These are phyloP conservation scores for Nicotiana sylvestris DNA, from an alignment of 257 asterid species.

Conservation along the genomic window DNA sequence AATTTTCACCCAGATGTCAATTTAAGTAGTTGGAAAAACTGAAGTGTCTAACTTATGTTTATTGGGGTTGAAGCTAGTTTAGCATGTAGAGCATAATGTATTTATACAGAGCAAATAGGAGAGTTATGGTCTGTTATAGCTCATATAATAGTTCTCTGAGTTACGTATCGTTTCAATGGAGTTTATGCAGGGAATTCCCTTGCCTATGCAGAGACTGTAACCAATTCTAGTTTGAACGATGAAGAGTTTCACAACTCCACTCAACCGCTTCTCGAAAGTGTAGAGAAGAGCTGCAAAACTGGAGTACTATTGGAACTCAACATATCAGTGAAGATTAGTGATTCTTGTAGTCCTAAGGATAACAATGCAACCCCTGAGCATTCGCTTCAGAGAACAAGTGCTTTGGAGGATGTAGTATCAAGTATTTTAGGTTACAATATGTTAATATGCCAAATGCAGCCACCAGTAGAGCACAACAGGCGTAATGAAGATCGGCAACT, in stretches of 20 bases:
- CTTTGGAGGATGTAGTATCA: constrained; percentile 44
- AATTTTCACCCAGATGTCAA: too few species aligned
- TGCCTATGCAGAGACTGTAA: constrained; percentile 31
- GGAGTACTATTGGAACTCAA: constrained; percentile 19
- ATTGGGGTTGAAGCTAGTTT: background rate
- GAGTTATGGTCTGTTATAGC: background rate
- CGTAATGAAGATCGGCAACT: constrained; percentile 25
- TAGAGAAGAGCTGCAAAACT: constrained; percentile 24
- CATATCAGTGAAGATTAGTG: constrained; percentile 27
- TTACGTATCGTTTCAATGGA: background rate
- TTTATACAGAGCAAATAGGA: background rate
- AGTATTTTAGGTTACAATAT: constrained; percentile 41
- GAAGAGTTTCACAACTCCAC: constrained; percentile 25
- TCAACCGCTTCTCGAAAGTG: constrained; percentile 31
- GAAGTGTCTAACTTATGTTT: background rate
- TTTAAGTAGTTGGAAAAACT: too few species aligned
- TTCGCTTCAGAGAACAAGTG: constrained; percentile 35
- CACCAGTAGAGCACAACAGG: constrained; percentile 19
- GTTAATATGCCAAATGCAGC: constrained; percentile 36
- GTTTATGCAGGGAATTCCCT: constrained; percentile 32
- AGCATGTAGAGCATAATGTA: background rate
- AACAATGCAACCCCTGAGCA: constrained; percentile 22
- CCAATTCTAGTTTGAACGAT: constrained; percentile 26
- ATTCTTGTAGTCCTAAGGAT: constrained; percentile 17
- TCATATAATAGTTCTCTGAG: background rate